Percentiles rank a stretch among this genome's conserved stretches.
Evolutionary conservation across 306 rosid species (phyloP).

Genomic region (Prunus mongolica): DNA sequence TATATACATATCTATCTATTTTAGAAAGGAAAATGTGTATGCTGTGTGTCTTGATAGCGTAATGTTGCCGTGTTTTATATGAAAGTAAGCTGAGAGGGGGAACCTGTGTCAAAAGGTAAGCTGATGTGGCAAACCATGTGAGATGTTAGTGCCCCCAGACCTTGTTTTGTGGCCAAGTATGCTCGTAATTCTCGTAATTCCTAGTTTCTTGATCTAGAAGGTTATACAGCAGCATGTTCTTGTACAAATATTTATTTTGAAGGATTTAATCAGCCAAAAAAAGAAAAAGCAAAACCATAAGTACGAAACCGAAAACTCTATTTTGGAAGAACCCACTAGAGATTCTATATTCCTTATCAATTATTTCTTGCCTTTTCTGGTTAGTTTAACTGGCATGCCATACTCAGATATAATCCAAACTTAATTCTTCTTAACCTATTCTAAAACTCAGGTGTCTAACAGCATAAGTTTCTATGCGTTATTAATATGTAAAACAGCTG

Average conservation of each 20-base stretch:
- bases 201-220: background rate
- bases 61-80: background rate
- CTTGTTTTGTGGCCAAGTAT: background rate
- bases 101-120: background rate
- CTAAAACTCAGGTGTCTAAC: background rate
- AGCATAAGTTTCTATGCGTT: background rate
- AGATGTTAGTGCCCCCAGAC: background rate
- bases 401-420: background rate
- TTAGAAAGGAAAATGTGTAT: background rate
- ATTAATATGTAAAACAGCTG: background rate
- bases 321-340: background rate
- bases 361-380: background rate
- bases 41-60: background rate
- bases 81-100: background rate
- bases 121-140: background rate
- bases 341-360: constrained; percentile 1
- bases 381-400: constrained; percentile 11
- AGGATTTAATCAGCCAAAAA: background rate
- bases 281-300: background rate
- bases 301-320: background rate
- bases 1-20: too few species aligned
- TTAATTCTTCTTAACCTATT: background rate
- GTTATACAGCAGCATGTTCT: background rate
- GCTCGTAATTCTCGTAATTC: background rate
- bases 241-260: background rate